These are phyloP conservation scores for Avena eriantha DNA, from an alignment of 176 grass and related monocot genomes.

Conservation along the genomic window DNA sequence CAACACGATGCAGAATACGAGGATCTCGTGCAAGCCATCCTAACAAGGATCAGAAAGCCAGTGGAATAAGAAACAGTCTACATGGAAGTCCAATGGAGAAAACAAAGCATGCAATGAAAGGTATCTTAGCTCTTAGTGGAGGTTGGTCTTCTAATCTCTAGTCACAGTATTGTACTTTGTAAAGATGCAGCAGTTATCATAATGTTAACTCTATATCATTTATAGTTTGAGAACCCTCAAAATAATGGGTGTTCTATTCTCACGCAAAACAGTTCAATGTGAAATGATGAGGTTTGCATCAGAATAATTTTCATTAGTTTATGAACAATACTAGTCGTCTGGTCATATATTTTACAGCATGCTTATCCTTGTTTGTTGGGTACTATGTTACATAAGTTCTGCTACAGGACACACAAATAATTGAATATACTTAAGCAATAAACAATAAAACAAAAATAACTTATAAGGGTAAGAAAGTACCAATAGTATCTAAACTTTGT, in stretches of 20 bases:
- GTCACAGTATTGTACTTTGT: background rate
- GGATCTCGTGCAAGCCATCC: conserved; percentile 94
- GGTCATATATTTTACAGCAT: conserved; percentile 26
- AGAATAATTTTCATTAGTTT: background rate
- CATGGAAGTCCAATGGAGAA: background rate
- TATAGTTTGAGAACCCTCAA: conserved; percentile 16
- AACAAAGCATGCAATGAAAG: conserved; percentile 8
- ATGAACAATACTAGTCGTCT: conserved; percentile 13
- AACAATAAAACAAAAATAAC: conserved; percentile 19
- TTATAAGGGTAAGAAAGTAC: conserved; percentile 58
- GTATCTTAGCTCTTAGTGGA: conserved; percentile 11
- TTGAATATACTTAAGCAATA: conserved; percentile 36
- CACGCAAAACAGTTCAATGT: conserved; percentile 1
- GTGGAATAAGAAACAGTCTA: conserved; percentile 30
- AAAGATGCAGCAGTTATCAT: conserved; percentile 4
- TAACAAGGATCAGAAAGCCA: conserved; percentile 47
- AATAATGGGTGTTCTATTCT: background rate
- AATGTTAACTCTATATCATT: background rate
- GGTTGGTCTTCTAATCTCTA: conserved; percentile 12
- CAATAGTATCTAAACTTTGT: conserved; percentile 81
- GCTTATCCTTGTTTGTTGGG: conserved; percentile 11
- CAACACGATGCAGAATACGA: conserved; percentile 69
- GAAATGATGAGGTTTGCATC: background rate
- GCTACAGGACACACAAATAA: conserved; percentile 17
- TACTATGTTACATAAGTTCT: conserved; percentile 30